Evolutionary conservation across 2,329 filamentous ascomycete genomes (phyloP).

Genomic region (Pseudohalonectria lignicola): DNA sequence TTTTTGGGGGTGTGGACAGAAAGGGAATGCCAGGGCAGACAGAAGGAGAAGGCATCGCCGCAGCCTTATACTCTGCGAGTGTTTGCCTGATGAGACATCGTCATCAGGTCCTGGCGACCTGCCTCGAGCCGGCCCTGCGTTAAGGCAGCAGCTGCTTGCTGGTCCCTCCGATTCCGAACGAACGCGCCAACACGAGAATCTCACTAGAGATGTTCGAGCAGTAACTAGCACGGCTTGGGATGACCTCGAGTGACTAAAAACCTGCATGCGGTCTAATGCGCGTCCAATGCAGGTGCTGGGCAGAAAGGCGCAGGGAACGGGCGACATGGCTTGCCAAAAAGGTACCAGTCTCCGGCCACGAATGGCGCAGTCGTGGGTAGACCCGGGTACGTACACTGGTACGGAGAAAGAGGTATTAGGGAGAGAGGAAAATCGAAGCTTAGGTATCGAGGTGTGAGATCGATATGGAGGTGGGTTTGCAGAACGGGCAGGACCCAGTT

Average conservation of each 20-base stretch:
- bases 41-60: conserved; percentile 24
- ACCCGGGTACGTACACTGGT: no score
- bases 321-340: not conserved
- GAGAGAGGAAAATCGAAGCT: no score
- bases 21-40: conserved; percentile 5
- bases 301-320: conserved; percentile 8
- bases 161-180: no score
- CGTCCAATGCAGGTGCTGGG: conserved; percentile 4
- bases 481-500: no score
- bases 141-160: conserved; percentile 1
- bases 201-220: no score
- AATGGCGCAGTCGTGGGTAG: not conserved
- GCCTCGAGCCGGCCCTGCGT: conserved; percentile 12
- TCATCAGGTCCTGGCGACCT: conserved; percentile 17
- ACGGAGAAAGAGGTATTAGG: not conserved
- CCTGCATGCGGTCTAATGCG: conserved; percentile 14
- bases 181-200: conserved; percentile 11
- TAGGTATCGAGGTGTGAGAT: no score
- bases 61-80: conserved; percentile 39
- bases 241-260: not conserved
- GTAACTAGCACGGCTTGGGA: conserved; percentile 1
- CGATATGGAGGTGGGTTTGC: no score
- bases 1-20: conserved; percentile 1
- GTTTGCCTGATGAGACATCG: conserved; percentile 23
- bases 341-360: not conserved